phyloP scores from a whole-genome alignment of 2,329 filamentous ascomycete genomes.

The Nemania sp. region DNA sequence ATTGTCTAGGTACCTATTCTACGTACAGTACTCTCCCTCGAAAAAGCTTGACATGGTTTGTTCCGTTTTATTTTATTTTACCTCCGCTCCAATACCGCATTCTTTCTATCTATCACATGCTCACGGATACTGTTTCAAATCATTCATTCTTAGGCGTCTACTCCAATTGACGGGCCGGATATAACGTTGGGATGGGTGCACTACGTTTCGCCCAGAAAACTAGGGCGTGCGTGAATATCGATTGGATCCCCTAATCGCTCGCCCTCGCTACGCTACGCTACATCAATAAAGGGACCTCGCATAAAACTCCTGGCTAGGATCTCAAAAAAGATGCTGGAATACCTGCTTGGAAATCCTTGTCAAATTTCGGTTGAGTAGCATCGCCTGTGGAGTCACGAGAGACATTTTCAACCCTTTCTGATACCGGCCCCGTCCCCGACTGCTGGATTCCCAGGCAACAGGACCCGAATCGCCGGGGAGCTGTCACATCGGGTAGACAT shows the following conservation, averaged over 20 bases:
- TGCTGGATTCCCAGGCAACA: not conserved
- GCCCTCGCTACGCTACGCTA: slow-evolving; percentile 17
- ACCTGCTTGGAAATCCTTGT: slow-evolving; percentile 20
- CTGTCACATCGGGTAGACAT: not conserved
- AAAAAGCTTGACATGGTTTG: not conserved
- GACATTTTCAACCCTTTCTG: slow-evolving; percentile 11
- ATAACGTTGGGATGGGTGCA: not conserved
- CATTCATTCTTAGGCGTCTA: not conserved
- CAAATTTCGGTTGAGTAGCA: slow-evolving; percentile 29
- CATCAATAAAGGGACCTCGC: slow-evolving; percentile 16
- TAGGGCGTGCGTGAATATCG: slow-evolving; percentile 16
- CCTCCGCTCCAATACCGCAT: not conserved
- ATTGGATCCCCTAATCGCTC: slow-evolving; percentile 17
- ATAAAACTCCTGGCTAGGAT: slow-evolving; percentile 24
- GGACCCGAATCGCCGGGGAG: not conserved
- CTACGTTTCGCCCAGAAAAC: not conserved
- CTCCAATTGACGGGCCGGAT: not conserved
- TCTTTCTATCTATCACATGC: not conserved
- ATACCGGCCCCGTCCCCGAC: slow-evolving; percentile 10
- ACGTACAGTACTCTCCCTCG: not conserved
- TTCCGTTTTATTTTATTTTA: not conserved
- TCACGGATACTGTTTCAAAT: not conserved
- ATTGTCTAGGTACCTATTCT: not conserved
- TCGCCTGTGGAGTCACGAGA: slow-evolving; percentile 28
- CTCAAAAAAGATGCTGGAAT: slow-evolving; percentile 10